Conservation (phyloP, 139 green algal species). For the Micromonas commoda region DNA sequence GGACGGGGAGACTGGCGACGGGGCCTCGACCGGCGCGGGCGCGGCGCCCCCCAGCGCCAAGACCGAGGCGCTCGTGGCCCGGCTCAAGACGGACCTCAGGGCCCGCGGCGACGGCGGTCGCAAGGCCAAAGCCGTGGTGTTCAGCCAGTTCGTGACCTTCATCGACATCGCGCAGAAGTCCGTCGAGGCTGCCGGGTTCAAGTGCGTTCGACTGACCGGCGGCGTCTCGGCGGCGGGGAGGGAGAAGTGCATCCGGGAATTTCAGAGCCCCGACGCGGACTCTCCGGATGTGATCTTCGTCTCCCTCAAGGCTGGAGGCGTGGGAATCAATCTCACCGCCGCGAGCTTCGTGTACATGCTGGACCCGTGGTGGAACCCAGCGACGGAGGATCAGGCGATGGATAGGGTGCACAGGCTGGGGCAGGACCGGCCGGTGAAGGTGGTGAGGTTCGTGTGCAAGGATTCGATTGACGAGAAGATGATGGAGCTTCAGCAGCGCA, state of each 20-base stretch:
- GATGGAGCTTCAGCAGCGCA: constrained; percentile 27
- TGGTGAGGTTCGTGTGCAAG: constrained; percentile 59
- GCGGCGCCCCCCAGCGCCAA: not conserved
- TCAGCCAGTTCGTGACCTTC: constrained; percentile 88
- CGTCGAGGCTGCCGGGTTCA: constrained; percentile 45
- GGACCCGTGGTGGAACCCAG: constrained; percentile 72
- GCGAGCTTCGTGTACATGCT: constrained; percentile 59
- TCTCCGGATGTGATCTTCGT: constrained; percentile 66
- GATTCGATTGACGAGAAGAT: constrained; percentile 68
- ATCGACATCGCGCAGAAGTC: constrained; percentile 78
- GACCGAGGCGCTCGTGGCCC: constrained; percentile 2
- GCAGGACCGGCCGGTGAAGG: constrained; percentile 51
- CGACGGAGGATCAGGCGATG: constrained; percentile 77
- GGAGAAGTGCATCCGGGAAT: constrained; percentile 52
- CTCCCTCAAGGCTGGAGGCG: constrained; percentile 33
- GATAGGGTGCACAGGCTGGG: constrained; percentile 87
- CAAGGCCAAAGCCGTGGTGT: constrained; percentile 76
- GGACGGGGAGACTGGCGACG: not conserved
- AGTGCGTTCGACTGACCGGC: constrained; percentile 71
- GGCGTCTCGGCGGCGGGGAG: constrained; percentile 40
- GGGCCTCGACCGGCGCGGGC: not conserved
- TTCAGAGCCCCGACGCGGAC: constrained; percentile 51
- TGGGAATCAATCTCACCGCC: constrained; percentile 54
- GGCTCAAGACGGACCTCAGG: not conserved
- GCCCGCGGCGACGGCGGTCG: too few relatives aligned